Evolutionary conservation across 331 rosid species (phyloP), one percentile per base, ranked within the genome.

Genomic region (Acacia concinna): DNA sequence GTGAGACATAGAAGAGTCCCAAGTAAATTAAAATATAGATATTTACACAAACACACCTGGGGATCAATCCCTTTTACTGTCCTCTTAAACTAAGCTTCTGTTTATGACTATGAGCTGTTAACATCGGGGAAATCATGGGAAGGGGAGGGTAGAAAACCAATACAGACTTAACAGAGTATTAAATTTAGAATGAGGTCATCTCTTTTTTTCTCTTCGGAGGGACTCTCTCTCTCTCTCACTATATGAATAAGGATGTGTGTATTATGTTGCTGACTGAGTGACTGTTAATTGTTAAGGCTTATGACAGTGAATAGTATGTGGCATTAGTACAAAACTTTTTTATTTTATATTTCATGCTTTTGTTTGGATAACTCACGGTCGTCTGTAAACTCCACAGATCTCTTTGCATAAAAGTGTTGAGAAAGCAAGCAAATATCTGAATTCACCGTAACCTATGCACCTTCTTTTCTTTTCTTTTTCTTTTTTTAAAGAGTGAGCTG

Each of bases 361-460:
- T 77, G 43, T 90, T 78, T 78, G 91, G 92, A 83, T 85, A 75
- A 79, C 65, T 84, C 83, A 77, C 83, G 27, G 54, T 43, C 64
- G 73, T 81, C 84, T 52, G 81, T 78, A 82, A 81, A 76, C 44
- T 76, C 49, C 79, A 66, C 44, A 64, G 23, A 44, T 56, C 78
- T 70, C 78, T 52, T 44, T n/a, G 59, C 13, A 52, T 18, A 18
- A 18, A 21, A 54, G 62, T 21, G 28, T 21, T n/a, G 62, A 54
- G 62, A 54, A 9, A 3, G 75, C 75, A 64, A 74, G 72, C 59
- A 51, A 51, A 77, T 43, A 71, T 38, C 46, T 40, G 34, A 28
- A 59, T 35, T 77, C 63, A 57, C 87, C 51, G 49, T 76, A 71
- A 54, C 71, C 70, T 62, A 54, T 54, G 62, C 62, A 54, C 27